A percentile compares a stretch with the other conserved stretches of the same genome.
These are phyloP conservation scores for Salvia sclarea DNA, from an alignment of 305 asterid genomes.

Conservation along the genomic window DNA sequence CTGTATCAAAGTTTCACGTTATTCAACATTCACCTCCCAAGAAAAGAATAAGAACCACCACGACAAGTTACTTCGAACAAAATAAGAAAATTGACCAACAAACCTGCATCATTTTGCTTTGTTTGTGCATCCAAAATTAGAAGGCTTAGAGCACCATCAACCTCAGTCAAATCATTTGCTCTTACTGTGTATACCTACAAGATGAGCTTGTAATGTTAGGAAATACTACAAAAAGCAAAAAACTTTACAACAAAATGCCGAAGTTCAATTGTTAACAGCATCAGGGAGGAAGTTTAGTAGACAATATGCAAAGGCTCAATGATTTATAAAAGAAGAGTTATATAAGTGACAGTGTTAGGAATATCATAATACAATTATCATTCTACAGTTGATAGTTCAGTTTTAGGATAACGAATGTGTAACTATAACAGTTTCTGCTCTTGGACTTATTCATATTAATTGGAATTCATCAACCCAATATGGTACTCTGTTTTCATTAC, in stretches of 20 bases:
- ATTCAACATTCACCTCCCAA: background rate
- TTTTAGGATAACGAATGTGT: background rate
- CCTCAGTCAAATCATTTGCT: conserved; percentile 76
- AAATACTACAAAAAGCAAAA: background rate
- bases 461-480: conserved; percentile 3
- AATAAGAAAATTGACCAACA: conserved; percentile 15
- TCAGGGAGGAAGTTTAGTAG: background rate
- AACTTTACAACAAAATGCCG: background rate
- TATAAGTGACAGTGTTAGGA: background rate
- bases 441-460: background rate
- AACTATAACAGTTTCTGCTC: background rate
- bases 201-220: conserved; percentile 30
- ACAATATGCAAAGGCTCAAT: conserved; percentile 17
- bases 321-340: background rate
- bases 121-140: conserved; percentile 67
- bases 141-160: conserved; percentile 93
- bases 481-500: background rate
- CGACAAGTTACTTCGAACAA: background rate
- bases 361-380: background rate
- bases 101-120: conserved; percentile 74
- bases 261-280: background rate
- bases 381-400: background rate
- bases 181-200: conserved; percentile 62
- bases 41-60: background rate
- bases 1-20: conserved; percentile 32